Percentiles rank a stretch among this genome's conserved stretches.
Evolutionary conservation across 108 stramenopile genomes (phyloP).

Genomic region (Skeletonema marinoi): DNA sequence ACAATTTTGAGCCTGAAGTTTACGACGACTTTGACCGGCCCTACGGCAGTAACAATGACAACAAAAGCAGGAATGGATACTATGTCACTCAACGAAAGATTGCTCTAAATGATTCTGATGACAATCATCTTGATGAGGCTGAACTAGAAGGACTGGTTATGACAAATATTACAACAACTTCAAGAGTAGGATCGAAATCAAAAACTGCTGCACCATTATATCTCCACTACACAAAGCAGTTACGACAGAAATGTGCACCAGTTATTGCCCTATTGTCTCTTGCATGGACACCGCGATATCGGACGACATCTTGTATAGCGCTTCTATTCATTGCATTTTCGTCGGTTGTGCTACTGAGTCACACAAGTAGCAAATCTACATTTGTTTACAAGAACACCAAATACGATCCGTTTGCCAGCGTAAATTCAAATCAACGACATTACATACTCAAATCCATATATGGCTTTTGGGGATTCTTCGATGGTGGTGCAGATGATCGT

Average conservation of each 20-base stretch:
- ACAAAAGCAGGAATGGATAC: background rate
- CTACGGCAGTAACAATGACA: background rate
- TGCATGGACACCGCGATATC: conserved; percentile 33
- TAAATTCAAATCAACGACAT: conserved; percentile 27
- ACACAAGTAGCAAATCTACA: background rate
- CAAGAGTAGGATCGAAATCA: background rate
- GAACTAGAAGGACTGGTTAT: conserved; percentile 41
- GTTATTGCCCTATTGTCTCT: conserved; percentile 10
- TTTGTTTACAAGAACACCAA: conserved; percentile 6
- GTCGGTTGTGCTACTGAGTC: conserved; percentile 7
- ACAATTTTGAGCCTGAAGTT: background rate
- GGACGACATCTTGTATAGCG: conserved; percentile 15
- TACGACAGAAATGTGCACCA: background rate
- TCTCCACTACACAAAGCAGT: background rate
- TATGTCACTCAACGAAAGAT: background rate
- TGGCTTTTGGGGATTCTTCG: conserved; percentile 79
- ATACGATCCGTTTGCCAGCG: conserved; percentile 15
- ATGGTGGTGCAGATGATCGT: conserved; percentile 75
- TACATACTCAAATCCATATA: conserved; percentile 20
- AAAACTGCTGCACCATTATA: background rate
- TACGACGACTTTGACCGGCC: background rate
- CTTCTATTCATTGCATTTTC: conserved; percentile 21
- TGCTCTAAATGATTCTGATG: conserved; percentile 10
- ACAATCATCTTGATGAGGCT: conserved; percentile 32
- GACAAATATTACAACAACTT: conserved; percentile 1